A percentile compares a stretch with the other conserved stretches of the same genome.
These are phyloP conservation scores for Candolleomyces efflorescens DNA, from an alignment of 768 basidiomycete genomes.

Conservation along the genomic window DNA sequence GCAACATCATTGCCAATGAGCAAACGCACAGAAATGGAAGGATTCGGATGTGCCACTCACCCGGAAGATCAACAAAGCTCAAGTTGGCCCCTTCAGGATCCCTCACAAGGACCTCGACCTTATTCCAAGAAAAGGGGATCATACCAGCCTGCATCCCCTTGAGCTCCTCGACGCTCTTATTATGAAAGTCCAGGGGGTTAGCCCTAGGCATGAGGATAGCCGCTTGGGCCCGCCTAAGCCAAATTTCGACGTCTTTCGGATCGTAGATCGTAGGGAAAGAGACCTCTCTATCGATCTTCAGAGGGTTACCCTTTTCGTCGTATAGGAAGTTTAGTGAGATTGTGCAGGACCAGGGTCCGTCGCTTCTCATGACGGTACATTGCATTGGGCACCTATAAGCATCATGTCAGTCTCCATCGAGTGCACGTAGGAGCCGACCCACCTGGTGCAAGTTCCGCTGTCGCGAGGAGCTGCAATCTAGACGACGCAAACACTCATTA, in stretches of 20 bases:
- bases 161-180: slow-evolving; percentile 10
- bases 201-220: slow-evolving; percentile 45
- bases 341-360: no score
- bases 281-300: background rate
- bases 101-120: slow-evolving; percentile 41
- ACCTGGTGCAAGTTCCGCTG: no score
- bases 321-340: no score
- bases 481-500: no score
- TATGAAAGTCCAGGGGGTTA: slow-evolving; percentile 1
- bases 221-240: slow-evolving; percentile 55
- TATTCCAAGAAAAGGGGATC: slow-evolving; percentile 43
- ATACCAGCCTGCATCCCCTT: background rate
- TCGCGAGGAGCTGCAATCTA: no score
- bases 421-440: no score
- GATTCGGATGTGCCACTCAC: slow-evolving; percentile 22
- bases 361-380: no score
- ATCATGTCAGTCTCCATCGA: no score
- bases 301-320: no score
- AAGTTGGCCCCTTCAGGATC: slow-evolving; percentile 44
- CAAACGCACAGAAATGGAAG: no score
- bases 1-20: no score
- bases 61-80: slow-evolving; percentile 54
- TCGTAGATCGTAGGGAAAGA: slow-evolving; percentile 42
- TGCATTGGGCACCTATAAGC: no score
- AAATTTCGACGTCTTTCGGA: slow-evolving; percentile 42